Evolutionary conservation across 2,329 filamentous ascomycete genomes (phyloP), one percentile per base, ranked within the genome.

Genomic region (Talaromyces marneffei): DNA sequence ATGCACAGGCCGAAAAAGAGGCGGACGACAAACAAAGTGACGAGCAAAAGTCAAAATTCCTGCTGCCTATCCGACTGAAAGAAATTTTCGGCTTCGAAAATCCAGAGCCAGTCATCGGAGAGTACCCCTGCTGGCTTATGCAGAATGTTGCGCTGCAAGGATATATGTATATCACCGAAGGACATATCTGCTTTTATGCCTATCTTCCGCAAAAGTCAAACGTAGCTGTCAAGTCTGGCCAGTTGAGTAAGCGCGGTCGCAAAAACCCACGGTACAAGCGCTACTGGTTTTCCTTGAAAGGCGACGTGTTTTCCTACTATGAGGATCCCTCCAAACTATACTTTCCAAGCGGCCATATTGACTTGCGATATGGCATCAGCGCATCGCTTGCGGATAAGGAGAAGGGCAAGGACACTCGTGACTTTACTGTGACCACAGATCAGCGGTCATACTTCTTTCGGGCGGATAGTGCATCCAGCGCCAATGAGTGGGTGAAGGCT

Each of bases 111-210:
- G 90, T 97, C 23, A 86, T 96, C 64, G 87, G 73, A 85, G 93
- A 97, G 78, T 97, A 95, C 72, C 90, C 92, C 8, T 97, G 93
- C 77, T 97, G 91, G 87, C 79, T 97, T 40, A 78, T 97, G 35
- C 92, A 97, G 73, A 96, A 89, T 70, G 91, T 96, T 48, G 80
- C 97, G 31, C 82, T 97, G 8, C 92, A 97, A 72, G 94, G 94
- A 5, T 97, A 94, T 73, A 88, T 99, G 83, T 97, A 97, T 77
- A 90, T 99, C 70, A 97, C 94, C 0, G 82, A 89, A 64, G 89
- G 88, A 68, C 94, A 99, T 72, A 89, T 97, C 64, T 97, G 92
- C 77, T 99, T 97, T 74, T 97, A 97, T 72, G 92, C 94, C 40
- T 97, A 97, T 72, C 83, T 97, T n/a, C 92, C 92, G 6, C 95